Conservation (phyloP, 345 rosid genomes). For the Hypericum perforatum region DNA sequence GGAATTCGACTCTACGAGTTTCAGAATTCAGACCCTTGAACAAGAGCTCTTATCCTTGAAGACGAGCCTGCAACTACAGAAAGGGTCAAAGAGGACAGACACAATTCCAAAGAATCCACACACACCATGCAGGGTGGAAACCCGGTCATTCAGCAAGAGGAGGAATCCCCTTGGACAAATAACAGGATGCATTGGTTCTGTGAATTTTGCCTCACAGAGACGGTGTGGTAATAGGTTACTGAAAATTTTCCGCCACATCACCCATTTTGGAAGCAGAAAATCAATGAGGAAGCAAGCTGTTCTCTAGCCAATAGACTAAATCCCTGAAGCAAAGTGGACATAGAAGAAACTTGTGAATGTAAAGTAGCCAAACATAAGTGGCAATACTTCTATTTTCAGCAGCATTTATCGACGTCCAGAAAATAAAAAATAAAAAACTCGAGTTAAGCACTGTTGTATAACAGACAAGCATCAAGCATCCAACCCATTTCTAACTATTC, state of each 20-base stretch:
- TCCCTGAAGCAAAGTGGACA: constrained; percentile 11
- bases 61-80: constrained; percentile 37
- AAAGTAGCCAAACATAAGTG: constrained; percentile 3
- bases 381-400: background rate
- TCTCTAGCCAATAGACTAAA: constrained; percentile 9
- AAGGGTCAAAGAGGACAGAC: constrained; percentile 22
- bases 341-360: constrained; percentile 5
- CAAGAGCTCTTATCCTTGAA: constrained; percentile 52
- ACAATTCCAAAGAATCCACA: constrained; percentile 20
- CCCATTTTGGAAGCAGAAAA: constrained; percentile 39
- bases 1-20: constrained; percentile 59
- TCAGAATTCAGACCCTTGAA: constrained; percentile 65
- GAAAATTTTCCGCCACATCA: constrained; percentile 25
- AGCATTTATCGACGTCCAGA: background rate
- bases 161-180: constrained; percentile 42
- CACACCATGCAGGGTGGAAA: constrained; percentile 24
- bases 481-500: no score
- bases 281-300: constrained; percentile 28
- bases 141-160: constrained; percentile 38
- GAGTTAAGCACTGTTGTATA: no score
- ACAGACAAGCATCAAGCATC: no score
- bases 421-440: background rate
- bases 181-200: constrained; percentile 44
- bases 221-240: constrained; percentile 37
- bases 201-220: constrained; percentile 49